Percentiles rank a stretch among this genome's conserved stretches.
Evolutionary conservation across 345 rosid genomes (phyloP).

Genomic region (Laguncularia racemosa): DNA sequence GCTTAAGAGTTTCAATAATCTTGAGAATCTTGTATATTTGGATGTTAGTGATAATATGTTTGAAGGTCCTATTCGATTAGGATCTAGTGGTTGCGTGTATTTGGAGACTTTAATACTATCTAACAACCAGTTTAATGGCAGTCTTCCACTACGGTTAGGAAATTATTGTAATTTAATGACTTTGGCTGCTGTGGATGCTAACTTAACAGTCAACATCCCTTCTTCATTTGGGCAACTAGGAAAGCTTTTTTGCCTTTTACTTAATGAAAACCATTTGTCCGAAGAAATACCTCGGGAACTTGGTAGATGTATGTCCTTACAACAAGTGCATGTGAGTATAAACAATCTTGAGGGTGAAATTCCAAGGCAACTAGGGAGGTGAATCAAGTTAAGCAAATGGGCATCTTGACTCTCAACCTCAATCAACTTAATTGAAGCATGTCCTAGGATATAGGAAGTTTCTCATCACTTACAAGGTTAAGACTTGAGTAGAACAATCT

Average conservation of each 20-base stretch:
- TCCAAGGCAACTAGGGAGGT: slow-evolving; percentile 47
- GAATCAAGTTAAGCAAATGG: slow-evolving; percentile 34
- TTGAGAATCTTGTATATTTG: slow-evolving; percentile 41
- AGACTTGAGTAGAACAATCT: slow-evolving; percentile 49
- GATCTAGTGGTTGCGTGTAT: slow-evolving; percentile 37
- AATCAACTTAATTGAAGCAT: slow-evolving; percentile 55
- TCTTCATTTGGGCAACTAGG: slow-evolving; percentile 48
- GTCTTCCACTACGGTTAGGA: slow-evolving; percentile 45
- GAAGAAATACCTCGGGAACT: slow-evolving; percentile 64
- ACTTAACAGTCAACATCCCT: slow-evolving; percentile 57
- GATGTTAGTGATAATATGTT: slow-evolving; percentile 32
- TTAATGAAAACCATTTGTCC: slow-evolving; percentile 56
- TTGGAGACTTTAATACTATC: slow-evolving; percentile 48
- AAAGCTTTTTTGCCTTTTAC: slow-evolving; percentile 37
- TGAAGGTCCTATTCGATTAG: slow-evolving; percentile 41
- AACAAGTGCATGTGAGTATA: slow-evolving; percentile 20
- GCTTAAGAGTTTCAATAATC: slow-evolving; percentile 48
- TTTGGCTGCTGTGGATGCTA: slow-evolving; percentile 31
- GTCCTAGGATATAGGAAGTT: slow-evolving; percentile 46
- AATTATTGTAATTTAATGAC: slow-evolving; percentile 43
- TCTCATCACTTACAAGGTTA: slow-evolving; percentile 51
- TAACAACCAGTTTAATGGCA: slow-evolving; percentile 45
- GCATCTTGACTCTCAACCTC: slow-evolving; percentile 44
- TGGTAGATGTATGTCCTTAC: slow-evolving; percentile 61
- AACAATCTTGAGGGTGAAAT: slow-evolving; percentile 69